Base-by-base conservation (phyloP, 2,329 filamentous ascomycete species). In the Dendryphion nanum region DNA sequence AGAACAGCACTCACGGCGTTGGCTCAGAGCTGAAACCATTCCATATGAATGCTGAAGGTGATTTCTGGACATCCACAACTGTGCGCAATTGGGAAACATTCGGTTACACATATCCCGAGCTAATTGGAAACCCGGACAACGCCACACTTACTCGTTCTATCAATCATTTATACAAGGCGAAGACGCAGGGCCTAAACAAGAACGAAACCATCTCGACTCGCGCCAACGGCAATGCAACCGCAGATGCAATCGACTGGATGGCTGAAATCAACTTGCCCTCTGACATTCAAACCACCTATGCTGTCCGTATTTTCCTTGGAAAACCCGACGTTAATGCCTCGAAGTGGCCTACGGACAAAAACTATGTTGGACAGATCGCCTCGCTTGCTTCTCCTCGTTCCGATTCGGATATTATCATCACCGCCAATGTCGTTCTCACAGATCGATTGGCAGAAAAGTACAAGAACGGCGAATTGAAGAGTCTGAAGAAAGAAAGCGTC, bases 281-380 rank as follows among this genome's bases (percentile, higher is more conserved):
- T 16, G 56, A 61, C 37, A 61, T 63, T 10, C 45, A 57, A 16
- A 51, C 57, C 23, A 59, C 56, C 2, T 63, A 61, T 38, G 52
- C 54, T 2, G 57, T 63, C 12, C 53, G 57, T n/a, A 51, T 49
- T 13, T 63, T 63, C 50, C 44, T 63, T 15, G 59, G 59, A 12
- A 49, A 47, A 5, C 56, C 56, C 1, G 40, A 48, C 30, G 18
- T 38, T 2, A 50, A 61, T 29, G 54, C 57, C 2, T 47, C 42
- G 10, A 45, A 57, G 6, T 61, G 69, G 63, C 48, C 61, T 5
- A 63, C 59, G 1, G 66, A 68, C 38, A 51, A 56, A 17, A 68
- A 68, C 33, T 66, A 69, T 20, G 59, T 73, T 16, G 68, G 69
- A 19, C 67, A 66, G 24, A 58, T 69, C 21, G 52, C 59, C 2